phyloP scores from a whole-genome alignment of 1,284 basidiomycete species.

The Earliella scabrosa region DNA sequence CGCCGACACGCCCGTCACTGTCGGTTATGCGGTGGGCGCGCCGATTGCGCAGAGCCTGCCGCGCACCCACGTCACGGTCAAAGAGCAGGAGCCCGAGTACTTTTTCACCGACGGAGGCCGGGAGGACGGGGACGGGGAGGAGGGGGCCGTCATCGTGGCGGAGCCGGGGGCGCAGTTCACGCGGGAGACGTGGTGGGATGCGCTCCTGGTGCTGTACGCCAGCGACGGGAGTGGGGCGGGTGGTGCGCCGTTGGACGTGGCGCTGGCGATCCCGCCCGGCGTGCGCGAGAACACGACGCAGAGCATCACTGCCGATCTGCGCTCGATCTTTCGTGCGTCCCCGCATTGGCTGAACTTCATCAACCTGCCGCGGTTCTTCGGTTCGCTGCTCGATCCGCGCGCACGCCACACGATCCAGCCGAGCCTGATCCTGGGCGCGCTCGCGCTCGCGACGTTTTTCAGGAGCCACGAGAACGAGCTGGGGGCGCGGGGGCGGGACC shows the following conservation, averaged over 20 bases:
- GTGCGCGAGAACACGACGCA: conserved; percentile 50
- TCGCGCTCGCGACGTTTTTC: conserved; percentile 69
- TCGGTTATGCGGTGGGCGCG: conserved; percentile 14
- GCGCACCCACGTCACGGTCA: conserved; percentile 1
- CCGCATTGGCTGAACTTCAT: conserved; percentile 77
- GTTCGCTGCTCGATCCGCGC: conserved; percentile 57
- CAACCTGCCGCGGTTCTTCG: conserved; percentile 69
- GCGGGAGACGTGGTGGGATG: conserved; percentile 81
- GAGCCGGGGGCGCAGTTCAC: conserved; percentile 68
- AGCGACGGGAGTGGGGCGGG: conserved; percentile 32
- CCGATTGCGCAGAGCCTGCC: conserved; percentile 1
- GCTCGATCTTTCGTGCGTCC: conserved; percentile 64
- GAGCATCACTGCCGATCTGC: conserved; percentile 60
- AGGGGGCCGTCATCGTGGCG: conserved; percentile 34
- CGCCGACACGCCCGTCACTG: conserved; percentile 8
- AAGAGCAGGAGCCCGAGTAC: conserved; percentile 1
- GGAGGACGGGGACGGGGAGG: conserved; percentile 7
- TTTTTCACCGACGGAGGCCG: conserved; percentile 8
- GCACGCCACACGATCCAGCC: conserved; percentile 66
- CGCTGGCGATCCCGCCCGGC: conserved; percentile 40
- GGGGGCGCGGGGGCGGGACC: conserved; percentile 47
- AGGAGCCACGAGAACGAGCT: conserved; percentile 66
- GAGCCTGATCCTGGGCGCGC: conserved; percentile 63
- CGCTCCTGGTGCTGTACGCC: conserved; percentile 59
- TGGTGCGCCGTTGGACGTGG: conserved; percentile 8